Percentiles rank a stretch among this genome's conserved stretches.
Conservation (phyloP, 257 asterid species). For the Jacaranda mimosifolia region DNA sequence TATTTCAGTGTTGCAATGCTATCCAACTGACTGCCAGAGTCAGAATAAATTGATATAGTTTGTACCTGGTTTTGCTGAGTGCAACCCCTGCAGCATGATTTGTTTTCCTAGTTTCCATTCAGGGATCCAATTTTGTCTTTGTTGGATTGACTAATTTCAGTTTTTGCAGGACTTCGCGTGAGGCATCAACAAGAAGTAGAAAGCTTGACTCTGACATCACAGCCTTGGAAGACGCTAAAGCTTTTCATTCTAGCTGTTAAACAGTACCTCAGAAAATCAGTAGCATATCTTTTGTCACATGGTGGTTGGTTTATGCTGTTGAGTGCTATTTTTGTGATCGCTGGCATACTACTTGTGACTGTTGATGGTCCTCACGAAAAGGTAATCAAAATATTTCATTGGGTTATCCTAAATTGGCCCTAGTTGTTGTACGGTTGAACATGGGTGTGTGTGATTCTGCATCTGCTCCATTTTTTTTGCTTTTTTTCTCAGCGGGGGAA, state of each 20-base stretch:
- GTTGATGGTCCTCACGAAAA: constrained; percentile 78
- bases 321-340: constrained; percentile 41
- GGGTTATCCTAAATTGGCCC: not conserved
- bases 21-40: not conserved
- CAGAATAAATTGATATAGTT: not conserved
- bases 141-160: constrained; percentile 29
- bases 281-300: constrained; percentile 69
- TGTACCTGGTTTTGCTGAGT: not conserved
- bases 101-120: not conserved
- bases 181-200: constrained; percentile 74
- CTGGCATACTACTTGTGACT: constrained; percentile 51
- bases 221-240: constrained; percentile 75
- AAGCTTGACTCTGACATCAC: constrained; percentile 63
- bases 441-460: not conserved
- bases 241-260: constrained; percentile 64
- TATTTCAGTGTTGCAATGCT: not conserved
- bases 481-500: no score
- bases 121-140: not conserved
- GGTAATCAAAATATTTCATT: constrained; percentile 45
- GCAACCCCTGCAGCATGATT: not conserved
- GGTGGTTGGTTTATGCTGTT: constrained; percentile 59
- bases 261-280: constrained; percentile 62
- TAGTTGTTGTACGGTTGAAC: not conserved
- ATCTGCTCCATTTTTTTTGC: not conserved
- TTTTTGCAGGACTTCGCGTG: constrained; percentile 63